Percentiles rank a stretch among this genome's conserved stretches.
Conservation (phyloP, 805 yeast genomes). For the Monosporozyma aerobia region DNA sequence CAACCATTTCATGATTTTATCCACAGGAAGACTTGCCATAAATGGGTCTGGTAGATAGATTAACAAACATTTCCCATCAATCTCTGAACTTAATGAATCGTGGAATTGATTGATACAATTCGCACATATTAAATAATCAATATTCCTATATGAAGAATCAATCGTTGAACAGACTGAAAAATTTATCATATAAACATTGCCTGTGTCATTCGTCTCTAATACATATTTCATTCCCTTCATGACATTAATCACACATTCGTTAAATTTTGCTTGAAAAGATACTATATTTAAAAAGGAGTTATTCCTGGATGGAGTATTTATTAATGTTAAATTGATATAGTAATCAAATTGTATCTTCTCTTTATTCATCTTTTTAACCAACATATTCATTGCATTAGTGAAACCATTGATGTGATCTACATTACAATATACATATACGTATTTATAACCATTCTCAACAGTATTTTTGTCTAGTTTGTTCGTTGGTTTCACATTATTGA, state of each 20-base stretch:
- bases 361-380: background rate
- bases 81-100: conserved; percentile 19
- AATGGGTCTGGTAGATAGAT: background rate
- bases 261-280: background rate
- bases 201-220: conserved; percentile 3
- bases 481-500: background rate
- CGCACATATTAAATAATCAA: background rate
- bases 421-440: background rate
- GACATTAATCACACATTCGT: background rate
- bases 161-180: background rate
- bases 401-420: background rate
- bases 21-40: background rate
- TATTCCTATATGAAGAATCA: background rate
- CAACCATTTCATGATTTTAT: conserved; percentile 7
- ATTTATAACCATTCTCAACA: background rate
- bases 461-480: background rate
- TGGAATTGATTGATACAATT: conserved; percentile 12
- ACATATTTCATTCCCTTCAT: background rate
- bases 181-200: background rate
- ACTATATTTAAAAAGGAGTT: background rate
- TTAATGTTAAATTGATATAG: background rate
- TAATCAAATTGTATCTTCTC: background rate
- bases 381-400: background rate
- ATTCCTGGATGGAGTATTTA: background rate
- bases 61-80: conserved; percentile 1